These are phyloP conservation scores for Dalechampia spathulata DNA, from an alignment of 441 rosid species.

Conservation along the genomic window DNA sequence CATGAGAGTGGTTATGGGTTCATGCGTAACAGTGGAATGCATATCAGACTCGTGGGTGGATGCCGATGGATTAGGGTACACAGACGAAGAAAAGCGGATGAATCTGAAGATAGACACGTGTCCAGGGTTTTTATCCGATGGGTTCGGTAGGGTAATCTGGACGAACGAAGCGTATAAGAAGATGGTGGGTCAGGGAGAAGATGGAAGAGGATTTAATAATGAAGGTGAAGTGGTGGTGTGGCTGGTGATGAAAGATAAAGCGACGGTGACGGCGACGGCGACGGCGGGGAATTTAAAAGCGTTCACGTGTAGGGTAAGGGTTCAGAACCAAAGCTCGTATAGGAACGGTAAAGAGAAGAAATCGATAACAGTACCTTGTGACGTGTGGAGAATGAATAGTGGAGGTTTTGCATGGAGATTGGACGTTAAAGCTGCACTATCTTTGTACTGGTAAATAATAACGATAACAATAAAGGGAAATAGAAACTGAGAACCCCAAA, in stretches of 20 bases:
- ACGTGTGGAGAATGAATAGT: conserved; percentile 64
- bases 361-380: conserved; percentile 64
- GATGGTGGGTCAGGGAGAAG: conserved; percentile 37
- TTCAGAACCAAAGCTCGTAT: conserved; percentile 32
- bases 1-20: conserved; percentile 25
- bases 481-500: no score
- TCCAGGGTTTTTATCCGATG: conserved; percentile 71
- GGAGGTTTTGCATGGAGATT: conserved; percentile 88
- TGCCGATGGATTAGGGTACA: conserved; percentile 39
- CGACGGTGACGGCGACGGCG: conserved; percentile 17
- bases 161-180: conserved; percentile 50
- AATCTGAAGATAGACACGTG: conserved; percentile 57
- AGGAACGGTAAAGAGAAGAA: conserved; percentile 26
- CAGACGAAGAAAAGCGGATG: conserved; percentile 49
- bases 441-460: conserved; percentile 35
- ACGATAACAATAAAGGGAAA: neutral
- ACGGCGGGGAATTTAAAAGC: conserved; percentile 22
- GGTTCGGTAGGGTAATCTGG: conserved; percentile 60
- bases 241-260: conserved; percentile 44
- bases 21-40: conserved; percentile 72
- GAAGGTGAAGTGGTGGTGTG: conserved; percentile 32
- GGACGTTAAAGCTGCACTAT: conserved; percentile 73
- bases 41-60: conserved; percentile 59
- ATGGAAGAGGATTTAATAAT: neutral
- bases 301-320: conserved; percentile 63